phyloP scores from a whole-genome alignment of 176 grass and related monocot species.

The Urochloa ruziziensis region DNA sequence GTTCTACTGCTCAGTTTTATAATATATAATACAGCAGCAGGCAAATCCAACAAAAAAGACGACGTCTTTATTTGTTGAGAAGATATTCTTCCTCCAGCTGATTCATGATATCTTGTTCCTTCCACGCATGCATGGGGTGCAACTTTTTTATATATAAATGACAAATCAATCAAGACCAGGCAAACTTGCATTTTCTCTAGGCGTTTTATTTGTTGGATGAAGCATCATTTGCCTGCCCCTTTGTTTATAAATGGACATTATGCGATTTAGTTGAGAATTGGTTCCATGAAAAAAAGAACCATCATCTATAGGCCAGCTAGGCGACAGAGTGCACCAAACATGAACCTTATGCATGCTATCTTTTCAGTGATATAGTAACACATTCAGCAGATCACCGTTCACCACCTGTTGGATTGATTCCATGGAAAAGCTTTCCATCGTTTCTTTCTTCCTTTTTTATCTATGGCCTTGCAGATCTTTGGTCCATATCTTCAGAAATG shows the following conservation, averaged over 20 bases:
- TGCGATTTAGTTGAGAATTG: background rate
- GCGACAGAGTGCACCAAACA: background rate
- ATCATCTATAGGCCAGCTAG: background rate
- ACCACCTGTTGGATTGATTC: slow-evolving; percentile 15
- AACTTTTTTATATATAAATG: background rate
- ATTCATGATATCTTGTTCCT: background rate
- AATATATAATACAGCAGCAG: background rate
- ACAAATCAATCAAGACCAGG: background rate
- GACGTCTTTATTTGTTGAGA: background rate
- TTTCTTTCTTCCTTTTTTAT: background rate
- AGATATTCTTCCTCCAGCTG: background rate
- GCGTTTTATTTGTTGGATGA: background rate
- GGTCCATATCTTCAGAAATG: slow-evolving; percentile 19
- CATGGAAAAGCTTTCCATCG: background rate
- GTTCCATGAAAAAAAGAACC: background rate
- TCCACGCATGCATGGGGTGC: background rate
- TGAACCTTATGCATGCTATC: background rate
- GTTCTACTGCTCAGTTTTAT: background rate
- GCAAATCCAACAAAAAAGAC: background rate
- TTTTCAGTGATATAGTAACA: background rate
- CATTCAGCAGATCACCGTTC: background rate
- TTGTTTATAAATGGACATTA: slow-evolving; percentile 11
- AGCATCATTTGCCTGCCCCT: background rate
- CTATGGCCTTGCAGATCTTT: slow-evolving; percentile 8
- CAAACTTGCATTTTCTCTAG: background rate